These are phyloP conservation scores for Aspergillus caelatus DNA, from an alignment of 2,329 filamentous ascomycete genomes.

Conservation along the genomic window DNA sequence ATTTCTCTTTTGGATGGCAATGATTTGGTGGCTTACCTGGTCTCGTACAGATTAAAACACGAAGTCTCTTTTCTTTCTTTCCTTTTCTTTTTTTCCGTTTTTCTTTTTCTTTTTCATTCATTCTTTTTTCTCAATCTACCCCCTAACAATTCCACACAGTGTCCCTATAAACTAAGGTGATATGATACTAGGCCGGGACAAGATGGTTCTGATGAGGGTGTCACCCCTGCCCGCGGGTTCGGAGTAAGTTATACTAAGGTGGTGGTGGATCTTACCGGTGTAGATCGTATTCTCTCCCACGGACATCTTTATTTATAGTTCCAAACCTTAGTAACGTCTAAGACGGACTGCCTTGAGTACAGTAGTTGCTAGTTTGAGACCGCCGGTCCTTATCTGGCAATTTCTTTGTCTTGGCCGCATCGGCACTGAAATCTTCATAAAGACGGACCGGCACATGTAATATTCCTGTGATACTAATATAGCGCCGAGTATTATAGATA, in stretches of 20 bases:
- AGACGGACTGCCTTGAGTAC: background rate
- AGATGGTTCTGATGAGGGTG: too few species aligned
- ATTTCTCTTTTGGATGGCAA: background rate
- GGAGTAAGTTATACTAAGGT: background rate
- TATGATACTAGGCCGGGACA: too few species aligned
- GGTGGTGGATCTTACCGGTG: background rate
- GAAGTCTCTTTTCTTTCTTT: background rate
- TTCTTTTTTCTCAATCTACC: background rate
- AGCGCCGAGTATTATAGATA: background rate
- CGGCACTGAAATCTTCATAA: background rate
- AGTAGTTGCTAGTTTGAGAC: background rate
- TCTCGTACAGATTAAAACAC: background rate
- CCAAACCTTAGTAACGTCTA: background rate
- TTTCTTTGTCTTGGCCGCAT: background rate
- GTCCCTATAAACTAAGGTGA: background rate
- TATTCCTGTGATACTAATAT: background rate
- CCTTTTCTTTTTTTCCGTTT: background rate
- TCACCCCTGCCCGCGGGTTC: background rate
- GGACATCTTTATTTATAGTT: constrained; percentile 1
- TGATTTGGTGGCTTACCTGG: background rate
- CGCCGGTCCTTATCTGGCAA: background rate
- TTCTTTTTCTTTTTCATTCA: background rate
- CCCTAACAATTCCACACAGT: background rate
- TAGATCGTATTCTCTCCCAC: background rate
- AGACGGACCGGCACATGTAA: background rate